These are phyloP conservation scores for Phytophthora tentaculata DNA, from an alignment of 352 stramenopile genomes.

Conservation along the genomic window DNA sequence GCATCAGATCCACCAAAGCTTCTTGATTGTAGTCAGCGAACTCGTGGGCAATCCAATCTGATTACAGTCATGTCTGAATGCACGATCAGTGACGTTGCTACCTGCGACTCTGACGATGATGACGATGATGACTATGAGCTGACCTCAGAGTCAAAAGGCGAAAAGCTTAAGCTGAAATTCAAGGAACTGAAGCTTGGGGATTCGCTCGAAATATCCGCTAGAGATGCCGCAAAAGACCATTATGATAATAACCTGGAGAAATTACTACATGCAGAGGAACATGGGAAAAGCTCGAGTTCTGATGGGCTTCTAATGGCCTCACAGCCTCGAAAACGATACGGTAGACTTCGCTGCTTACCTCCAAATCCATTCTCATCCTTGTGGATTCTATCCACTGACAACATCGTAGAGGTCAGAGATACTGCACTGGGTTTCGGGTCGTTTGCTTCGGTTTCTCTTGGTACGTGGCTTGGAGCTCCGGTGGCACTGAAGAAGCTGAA, in stretches of 20 bases:
- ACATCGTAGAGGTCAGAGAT: background rate
- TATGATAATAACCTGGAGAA: background rate
- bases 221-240: background rate
- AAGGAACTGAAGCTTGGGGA: background rate
- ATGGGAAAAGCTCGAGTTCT: background rate
- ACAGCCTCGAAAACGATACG: background rate
- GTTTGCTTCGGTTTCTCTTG: background rate
- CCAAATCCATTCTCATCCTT: background rate
- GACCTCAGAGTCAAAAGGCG: background rate
- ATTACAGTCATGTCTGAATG: background rate
- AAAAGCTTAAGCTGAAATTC: background rate
- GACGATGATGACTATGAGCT: background rate
- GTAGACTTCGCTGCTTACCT: background rate
- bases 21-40: background rate
- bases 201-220: background rate
- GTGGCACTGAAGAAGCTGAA: background rate
- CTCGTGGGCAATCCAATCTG: background rate
- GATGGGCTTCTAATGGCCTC: background rate
- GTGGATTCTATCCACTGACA: background rate
- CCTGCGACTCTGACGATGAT: background rate
- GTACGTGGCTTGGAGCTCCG: background rate
- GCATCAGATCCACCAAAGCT: background rate
- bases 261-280: background rate
- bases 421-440: background rate
- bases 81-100: background rate